Conservation (phyloP, 345 rosid genomes). For the Lumnitzera littorea region DNA sequence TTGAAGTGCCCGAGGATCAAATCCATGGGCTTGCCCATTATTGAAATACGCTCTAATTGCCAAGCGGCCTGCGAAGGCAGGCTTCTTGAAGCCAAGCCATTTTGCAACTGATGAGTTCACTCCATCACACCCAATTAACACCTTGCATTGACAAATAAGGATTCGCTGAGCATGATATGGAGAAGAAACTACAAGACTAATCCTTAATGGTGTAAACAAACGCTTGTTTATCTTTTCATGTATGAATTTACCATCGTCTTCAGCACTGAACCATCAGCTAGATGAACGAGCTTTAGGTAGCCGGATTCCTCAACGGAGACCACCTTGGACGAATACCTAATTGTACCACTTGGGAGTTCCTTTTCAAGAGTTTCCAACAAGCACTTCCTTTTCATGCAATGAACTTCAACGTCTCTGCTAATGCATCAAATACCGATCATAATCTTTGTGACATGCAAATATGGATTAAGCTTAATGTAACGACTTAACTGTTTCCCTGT, state of each 20-base stretch:
- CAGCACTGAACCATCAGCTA: constrained; percentile 48
- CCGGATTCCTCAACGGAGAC: constrained; percentile 57
- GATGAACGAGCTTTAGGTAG: constrained; percentile 39
- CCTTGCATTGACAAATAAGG: constrained; percentile 18
- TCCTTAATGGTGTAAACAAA: neutral
- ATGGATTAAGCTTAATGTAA: neutral
- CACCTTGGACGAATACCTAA: constrained; percentile 59
- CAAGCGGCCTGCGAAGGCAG: constrained; percentile 26
- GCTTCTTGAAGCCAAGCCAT: constrained; percentile 55
- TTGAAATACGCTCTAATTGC: constrained; percentile 39
- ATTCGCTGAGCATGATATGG: no score
- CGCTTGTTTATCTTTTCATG: neutral
- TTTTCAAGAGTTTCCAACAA: constrained; percentile 45
- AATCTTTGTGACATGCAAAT: neutral
- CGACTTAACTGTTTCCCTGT: constrained; percentile 7
- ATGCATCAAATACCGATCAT: neutral
- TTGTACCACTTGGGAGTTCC: constrained; percentile 52
- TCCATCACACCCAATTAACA: constrained; percentile 70
- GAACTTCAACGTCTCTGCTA: constrained; percentile 40
- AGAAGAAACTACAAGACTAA: no score
- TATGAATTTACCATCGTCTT: constrained; percentile 44
- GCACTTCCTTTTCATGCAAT: constrained; percentile 45
- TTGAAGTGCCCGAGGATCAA: constrained; percentile 25
- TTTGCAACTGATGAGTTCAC: constrained; percentile 56
- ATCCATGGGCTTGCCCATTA: constrained; percentile 30